Evolutionary conservation across 306 rosid species (phyloP).

Genomic region (Sechiopsis laciniata): DNA sequence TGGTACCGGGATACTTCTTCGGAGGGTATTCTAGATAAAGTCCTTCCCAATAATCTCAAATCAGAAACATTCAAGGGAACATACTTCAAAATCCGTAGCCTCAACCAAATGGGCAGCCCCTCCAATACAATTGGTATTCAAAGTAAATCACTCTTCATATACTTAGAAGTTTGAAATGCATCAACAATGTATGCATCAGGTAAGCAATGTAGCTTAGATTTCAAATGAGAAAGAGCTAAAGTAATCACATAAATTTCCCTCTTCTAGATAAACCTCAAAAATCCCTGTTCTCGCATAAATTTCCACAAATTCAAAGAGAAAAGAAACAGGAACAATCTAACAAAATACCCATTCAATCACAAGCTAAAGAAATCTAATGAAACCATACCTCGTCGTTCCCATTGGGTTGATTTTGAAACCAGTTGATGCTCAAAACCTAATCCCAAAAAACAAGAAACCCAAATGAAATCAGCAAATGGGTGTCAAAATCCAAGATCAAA

Average conservation of each 20-base stretch:
- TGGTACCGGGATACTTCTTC: no score
- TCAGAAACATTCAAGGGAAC: no score
- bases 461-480: conserved; percentile 18
- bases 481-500: not conserved
- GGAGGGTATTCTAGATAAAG: no score
- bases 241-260: not conserved
- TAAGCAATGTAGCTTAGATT: not conserved
- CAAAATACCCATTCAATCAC: not conserved
- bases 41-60: no score
- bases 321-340: not conserved
- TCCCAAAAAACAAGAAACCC: not conserved
- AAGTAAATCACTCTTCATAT: no score
- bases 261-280: not conserved
- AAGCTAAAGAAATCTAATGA: not conserved
- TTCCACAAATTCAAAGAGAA: not conserved
- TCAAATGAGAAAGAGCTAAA: not conserved
- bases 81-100: no score
- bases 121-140: no score
- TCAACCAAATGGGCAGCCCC: no score
- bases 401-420: conserved; percentile 88
- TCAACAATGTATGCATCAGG: not conserved
- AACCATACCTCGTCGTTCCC: conserved; percentile 83
- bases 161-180: no score
- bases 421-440: conserved; percentile 65
- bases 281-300: not conserved